Evolutionary conservation across 2,329 filamentous ascomycete species (phyloP).

Genomic region (Zasmidium cellare): DNA sequence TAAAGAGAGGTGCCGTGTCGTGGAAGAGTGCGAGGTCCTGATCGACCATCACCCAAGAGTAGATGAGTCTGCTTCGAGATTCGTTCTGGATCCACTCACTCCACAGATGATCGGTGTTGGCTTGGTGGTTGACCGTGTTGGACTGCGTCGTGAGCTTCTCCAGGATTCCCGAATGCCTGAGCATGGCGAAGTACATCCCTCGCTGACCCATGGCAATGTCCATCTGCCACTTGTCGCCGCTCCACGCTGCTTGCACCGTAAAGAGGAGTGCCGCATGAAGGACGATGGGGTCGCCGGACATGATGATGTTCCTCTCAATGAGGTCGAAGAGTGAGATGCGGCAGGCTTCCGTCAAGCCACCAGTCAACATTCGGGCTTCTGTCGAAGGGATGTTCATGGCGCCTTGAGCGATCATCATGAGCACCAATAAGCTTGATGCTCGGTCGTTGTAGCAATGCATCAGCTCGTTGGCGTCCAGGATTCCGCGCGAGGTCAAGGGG

Average conservation of each 20-base stretch:
- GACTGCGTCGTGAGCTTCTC: conserved; percentile 49
- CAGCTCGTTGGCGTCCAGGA: conserved; percentile 66
- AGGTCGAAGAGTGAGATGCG: conserved; percentile 71
- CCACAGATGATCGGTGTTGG: conserved; percentile 57
- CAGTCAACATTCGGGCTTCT: conserved; percentile 65
- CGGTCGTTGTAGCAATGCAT: conserved; percentile 63
- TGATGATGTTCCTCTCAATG: conserved; percentile 69
- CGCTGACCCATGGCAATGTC: conserved; percentile 73
- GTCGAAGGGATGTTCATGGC: conserved; percentile 65
- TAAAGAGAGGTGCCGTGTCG: conserved; percentile 62
- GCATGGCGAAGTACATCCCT: conserved; percentile 72
- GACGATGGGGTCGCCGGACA: conserved; percentile 65
- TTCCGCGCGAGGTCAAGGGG: conserved; percentile 60
- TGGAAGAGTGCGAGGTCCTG: conserved; percentile 70
- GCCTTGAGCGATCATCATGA: conserved; percentile 73
- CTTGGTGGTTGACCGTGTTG: conserved; percentile 48
- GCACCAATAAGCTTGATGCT: conserved; percentile 63
- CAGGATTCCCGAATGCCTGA: conserved; percentile 68
- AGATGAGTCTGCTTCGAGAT: conserved; percentile 65
- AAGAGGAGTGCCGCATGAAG: conserved; percentile 68
- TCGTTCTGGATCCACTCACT: conserved; percentile 66
- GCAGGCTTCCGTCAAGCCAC: conserved; percentile 68
- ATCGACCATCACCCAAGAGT: conserved; percentile 74
- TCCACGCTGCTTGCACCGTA: conserved; percentile 69
- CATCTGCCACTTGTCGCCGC: conserved; percentile 76